Conservation (phyloP, 2,329 filamentous ascomycete species). For the Cyphellophora attinorum region DNA sequence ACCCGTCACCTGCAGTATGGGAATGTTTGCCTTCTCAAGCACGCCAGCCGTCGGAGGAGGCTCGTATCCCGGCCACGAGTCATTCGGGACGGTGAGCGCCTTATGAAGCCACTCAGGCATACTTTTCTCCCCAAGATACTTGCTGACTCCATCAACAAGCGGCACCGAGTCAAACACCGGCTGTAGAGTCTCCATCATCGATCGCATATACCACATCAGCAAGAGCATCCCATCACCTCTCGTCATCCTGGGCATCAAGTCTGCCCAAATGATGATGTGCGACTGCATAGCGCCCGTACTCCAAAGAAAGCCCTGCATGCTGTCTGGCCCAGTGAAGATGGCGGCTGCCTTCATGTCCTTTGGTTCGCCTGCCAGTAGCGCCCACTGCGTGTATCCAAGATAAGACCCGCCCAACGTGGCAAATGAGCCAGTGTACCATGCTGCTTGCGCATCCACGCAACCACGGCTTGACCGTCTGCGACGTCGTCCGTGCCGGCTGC, state of each 20-base stretch:
- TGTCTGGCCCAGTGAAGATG: conserved; percentile 7
- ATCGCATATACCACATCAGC: background rate
- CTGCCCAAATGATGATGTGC: background rate
- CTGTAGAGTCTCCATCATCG: background rate
- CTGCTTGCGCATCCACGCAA: conserved; percentile 17
- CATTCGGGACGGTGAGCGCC: background rate
- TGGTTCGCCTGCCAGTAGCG: conserved; percentile 11
- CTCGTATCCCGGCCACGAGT: background rate
- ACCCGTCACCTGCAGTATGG: background rate
- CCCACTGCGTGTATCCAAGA: conserved; percentile 16
- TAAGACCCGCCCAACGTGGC: conserved; percentile 15
- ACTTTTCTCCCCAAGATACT: background rate
- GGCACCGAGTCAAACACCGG: background rate
- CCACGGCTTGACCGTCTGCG: conserved; percentile 10
- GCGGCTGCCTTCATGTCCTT: conserved; percentile 10
- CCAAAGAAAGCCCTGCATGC: conserved; percentile 10
- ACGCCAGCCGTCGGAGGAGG: background rate
- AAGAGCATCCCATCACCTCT: background rate
- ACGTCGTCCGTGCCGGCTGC: conserved; percentile 5
- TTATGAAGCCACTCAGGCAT: background rate
- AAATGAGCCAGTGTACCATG: conserved; percentile 17
- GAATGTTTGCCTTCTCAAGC: background rate
- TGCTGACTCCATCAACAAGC: background rate
- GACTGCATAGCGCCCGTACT: conserved; percentile 8
- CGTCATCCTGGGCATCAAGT: background rate